Evolutionary conservation across 2,329 filamentous ascomycete genomes (phyloP).

Genomic region (Trichoderma lentiforme): DNA sequence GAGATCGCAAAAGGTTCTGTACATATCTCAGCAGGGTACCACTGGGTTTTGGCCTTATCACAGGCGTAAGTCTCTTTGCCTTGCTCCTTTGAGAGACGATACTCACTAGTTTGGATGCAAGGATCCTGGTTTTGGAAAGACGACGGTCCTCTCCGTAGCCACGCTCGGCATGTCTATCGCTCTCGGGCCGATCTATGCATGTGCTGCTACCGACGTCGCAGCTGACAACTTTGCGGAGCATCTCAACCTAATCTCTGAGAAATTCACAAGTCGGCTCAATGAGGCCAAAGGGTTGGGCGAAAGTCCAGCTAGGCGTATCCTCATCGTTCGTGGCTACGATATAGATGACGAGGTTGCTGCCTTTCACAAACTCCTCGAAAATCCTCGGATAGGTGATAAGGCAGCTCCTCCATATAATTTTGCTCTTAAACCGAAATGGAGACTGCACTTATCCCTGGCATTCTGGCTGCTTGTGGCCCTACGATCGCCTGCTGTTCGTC

Average conservation of each 20-base stretch:
- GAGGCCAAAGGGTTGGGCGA: background rate
- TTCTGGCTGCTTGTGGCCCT: conserved; percentile 22
- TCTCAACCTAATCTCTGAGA: background rate
- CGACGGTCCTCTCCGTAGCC: background rate
- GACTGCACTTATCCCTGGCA: conserved; percentile 11
- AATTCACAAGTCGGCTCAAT: background rate
- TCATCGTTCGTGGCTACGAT: background rate
- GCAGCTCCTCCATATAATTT: background rate
- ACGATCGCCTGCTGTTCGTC: background rate
- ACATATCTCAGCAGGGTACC: conserved; percentile 17
- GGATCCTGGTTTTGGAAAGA: conserved; percentile 23
- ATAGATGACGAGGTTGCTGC: background rate
- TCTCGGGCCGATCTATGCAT: conserved; percentile 15
- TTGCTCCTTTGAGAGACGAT: background rate
- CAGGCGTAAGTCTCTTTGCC: conserved; percentile 17
- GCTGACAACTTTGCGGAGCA: conserved; percentile 13
- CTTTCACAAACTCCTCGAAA: background rate
- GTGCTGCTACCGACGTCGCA: conserved; percentile 6
- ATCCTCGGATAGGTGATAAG: background rate
- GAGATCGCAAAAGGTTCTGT: conserved; percentile 17
- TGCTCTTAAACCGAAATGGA: conserved; percentile 17
- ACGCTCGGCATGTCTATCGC: conserved; percentile 15
- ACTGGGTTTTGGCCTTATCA: conserved; percentile 19
- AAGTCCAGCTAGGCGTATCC: background rate
- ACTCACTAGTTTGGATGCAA: background rate